Evolutionary conservation across 2,329 filamentous ascomycete genomes (phyloP).

Genomic region (Dothistroma septosporum): DNA sequence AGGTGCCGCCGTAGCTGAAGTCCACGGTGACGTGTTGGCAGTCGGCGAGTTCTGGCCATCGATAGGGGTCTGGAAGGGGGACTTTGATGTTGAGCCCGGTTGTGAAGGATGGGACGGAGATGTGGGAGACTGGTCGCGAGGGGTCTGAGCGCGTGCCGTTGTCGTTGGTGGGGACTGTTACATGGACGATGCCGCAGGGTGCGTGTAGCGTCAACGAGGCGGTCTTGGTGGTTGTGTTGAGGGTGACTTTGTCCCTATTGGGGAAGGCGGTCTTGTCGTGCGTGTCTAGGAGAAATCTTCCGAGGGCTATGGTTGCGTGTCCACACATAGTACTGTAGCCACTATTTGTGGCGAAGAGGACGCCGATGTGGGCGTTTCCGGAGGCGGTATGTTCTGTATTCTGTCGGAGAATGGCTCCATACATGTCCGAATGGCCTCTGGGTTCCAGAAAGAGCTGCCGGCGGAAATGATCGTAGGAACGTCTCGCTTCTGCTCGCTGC

Average conservation of each 20-base stretch:
- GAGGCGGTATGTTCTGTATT: slow-evolving; percentile 37
- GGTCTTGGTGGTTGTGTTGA: slow-evolving; percentile 27
- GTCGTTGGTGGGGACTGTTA: slow-evolving; percentile 39
- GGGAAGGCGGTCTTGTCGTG: slow-evolving; percentile 41
- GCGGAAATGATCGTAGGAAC: slow-evolving; percentile 33
- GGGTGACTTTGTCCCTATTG: slow-evolving; percentile 30
- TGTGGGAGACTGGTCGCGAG: slow-evolving; percentile 38
- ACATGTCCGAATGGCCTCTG: slow-evolving; percentile 51
- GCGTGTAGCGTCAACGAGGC: slow-evolving; percentile 41
- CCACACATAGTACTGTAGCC: slow-evolving; percentile 52
- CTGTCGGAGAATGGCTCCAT: slow-evolving; percentile 45
- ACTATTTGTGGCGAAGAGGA: slow-evolving; percentile 47
- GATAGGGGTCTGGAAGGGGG: slow-evolving; percentile 27
- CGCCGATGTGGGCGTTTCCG: slow-evolving; percentile 47
- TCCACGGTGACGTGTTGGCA: slow-evolving; percentile 31
- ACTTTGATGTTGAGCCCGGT: slow-evolving; percentile 34
- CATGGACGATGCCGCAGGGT: slow-evolving; percentile 43
- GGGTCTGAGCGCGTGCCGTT: slow-evolving; percentile 36
- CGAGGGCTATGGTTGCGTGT: slow-evolving; percentile 50
- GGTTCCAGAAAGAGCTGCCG: slow-evolving; percentile 45
- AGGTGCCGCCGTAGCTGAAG: slow-evolving; percentile 45
- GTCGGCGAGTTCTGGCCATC: slow-evolving; percentile 40
- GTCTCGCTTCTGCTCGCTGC: slow-evolving; percentile 34
- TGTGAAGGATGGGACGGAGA: slow-evolving; percentile 43
- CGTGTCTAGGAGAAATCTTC: slow-evolving; percentile 34